phyloP scores from a whole-genome alignment of 2,329 filamentous ascomycete species.

The Colletotrichum chrysophilum region DNA sequence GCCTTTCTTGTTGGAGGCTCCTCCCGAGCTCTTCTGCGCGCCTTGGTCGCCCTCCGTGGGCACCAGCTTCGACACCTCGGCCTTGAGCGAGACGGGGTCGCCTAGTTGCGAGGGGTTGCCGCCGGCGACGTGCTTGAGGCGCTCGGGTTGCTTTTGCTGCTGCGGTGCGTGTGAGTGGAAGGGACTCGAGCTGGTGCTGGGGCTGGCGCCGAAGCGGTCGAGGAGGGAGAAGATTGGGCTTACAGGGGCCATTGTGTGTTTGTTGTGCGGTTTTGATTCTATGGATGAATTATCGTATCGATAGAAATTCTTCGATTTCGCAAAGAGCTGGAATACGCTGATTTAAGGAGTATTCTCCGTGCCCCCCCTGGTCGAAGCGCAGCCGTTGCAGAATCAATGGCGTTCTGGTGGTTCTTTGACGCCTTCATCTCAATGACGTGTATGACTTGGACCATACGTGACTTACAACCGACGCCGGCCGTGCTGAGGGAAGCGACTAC shows the following conservation, averaged over 20 bases:
- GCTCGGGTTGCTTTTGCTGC: constrained; percentile 17
- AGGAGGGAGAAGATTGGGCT: background rate
- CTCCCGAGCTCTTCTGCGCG: background rate
- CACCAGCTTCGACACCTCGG: constrained; percentile 29
- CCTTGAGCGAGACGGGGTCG: constrained; percentile 44
- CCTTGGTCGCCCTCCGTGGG: constrained; percentile 16
- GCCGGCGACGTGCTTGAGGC: constrained; percentile 23
- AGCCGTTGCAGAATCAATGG: background rate
- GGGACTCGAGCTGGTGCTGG: too few relatives aligned
- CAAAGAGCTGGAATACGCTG: background rate
- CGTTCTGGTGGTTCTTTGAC: constrained; percentile 3
- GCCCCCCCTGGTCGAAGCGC: background rate
- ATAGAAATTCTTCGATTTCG: rapidly evolving
- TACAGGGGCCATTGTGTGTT: constrained; percentile 14
- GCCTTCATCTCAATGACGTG: constrained; percentile 22
- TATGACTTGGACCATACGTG: constrained; percentile 1
- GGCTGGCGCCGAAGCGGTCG: background rate
- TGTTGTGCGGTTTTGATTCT: background rate
- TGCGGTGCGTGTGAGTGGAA: background rate
- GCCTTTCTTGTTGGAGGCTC: background rate
- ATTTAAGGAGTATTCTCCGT: background rate
- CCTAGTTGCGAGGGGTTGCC: constrained; percentile 42
- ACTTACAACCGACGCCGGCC: background rate
- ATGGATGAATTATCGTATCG: background rate
- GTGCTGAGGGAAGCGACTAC: background rate